Evolutionary conservation across 1,284 basidiomycete species (phyloP), one percentile per base, ranked within the genome.

Genomic region (Leucoagaricus sp.): DNA sequence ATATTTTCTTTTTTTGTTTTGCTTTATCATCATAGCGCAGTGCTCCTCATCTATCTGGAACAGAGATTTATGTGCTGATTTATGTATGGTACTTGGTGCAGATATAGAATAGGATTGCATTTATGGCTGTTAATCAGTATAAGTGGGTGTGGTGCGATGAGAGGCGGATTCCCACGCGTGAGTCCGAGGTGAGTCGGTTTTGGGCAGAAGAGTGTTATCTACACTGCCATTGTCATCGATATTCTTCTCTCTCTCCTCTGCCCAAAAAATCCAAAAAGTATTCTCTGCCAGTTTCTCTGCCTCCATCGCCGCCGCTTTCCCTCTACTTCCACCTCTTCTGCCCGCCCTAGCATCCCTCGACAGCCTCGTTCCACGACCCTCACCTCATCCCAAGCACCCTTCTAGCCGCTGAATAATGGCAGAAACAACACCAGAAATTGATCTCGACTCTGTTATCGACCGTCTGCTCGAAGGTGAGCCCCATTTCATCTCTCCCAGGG

Each of bases 391-490:
- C 53, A 49, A 55, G 49, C 34, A 53, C 31, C 34, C 48, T 19
- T 17, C 28, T 48, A 15, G 4, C n/a, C n/a, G 13, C 46, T 48
- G 41, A 58, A 62, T 44, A 48, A 72, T 72, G 70, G 67, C 69
- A 60, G 69, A 71, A 44, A 65, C 65, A 58, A 63, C 69, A 63
- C 87, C 87, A 69, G 94, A 96, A 74, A 95, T 97, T 76, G 95
- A 97, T 84, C 85, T 98, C 64, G 95, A 98, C 81, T 96, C 94
- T 75, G 93, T 97, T 81, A 97, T 98, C 72, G 95, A 97, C 87
- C 85, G 94, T 62, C 82, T 97, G 64, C 81, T 97, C 64, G 95
- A 97, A 87, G 95, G 95, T 95, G 79, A 79, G 91, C 77, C 76
- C 72, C 73, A 72, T 57, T 66, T 63, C 61, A 42, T 21, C 42